Conservation (phyloP, 1,139 yeast species). For the Saccharomyces hybrid region DNA sequence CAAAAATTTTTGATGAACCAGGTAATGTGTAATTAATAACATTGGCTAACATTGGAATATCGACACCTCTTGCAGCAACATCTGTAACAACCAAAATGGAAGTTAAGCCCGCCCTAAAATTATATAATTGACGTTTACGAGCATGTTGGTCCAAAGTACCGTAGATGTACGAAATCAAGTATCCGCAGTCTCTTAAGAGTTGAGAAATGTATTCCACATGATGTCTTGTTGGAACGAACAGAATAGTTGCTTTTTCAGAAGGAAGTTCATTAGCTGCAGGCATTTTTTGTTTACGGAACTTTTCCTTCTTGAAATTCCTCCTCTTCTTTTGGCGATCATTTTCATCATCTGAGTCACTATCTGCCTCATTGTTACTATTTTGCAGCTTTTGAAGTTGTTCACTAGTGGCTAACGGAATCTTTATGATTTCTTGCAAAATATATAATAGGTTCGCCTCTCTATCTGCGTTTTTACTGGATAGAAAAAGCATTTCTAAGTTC, state of each 20-base stretch:
- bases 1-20: constrained; percentile 83
- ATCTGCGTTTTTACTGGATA: constrained; percentile 74
- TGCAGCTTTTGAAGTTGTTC: constrained; percentile 47
- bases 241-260: constrained; percentile 76
- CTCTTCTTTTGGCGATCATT: constrained; percentile 33
- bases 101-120: constrained; percentile 79
- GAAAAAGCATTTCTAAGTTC: constrained; percentile 81
- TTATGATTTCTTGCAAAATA: constrained; percentile 73
- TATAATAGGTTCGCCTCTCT: constrained; percentile 81
- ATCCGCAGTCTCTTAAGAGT: constrained; percentile 69
- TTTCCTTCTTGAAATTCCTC: constrained; percentile 35
- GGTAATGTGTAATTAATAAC: constrained; percentile 89
- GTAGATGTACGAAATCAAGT: constrained; percentile 80
- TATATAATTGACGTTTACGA: constrained; percentile 78
- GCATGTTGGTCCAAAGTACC: constrained; percentile 96
- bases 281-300: constrained; percentile 46
- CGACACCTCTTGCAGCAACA: constrained; percentile 99
- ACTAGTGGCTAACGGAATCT: constrained; percentile 70
- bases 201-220: constrained; percentile 86
- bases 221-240: constrained; percentile 95
- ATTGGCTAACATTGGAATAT: constrained; percentile 92
- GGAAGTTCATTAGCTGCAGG: constrained; percentile 82
- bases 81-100: constrained; percentile 89
- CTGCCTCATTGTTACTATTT: constrained; percentile 42
- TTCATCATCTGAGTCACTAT: constrained; percentile 42